Evolutionary conservation across 345 rosid genomes (phyloP), one percentile per base, ranked within the genome.

Genomic region (Cardamine resedifolia): DNA sequence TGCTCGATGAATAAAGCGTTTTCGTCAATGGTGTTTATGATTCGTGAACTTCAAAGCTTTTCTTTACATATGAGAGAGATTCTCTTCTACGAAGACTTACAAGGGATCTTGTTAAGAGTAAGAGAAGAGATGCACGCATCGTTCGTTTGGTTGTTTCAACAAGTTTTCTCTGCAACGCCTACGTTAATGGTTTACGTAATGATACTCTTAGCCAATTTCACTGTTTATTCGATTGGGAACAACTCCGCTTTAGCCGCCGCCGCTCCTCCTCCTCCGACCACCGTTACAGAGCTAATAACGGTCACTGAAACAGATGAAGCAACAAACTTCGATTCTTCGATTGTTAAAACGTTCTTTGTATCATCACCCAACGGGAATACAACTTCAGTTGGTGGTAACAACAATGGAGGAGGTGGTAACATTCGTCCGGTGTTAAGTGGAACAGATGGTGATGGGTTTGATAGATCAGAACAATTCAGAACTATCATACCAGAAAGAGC

Each of bases 141-240:
- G 1, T 95, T 95, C 56, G 96, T 95, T 1, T 91, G 99, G 99
- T 74, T 95, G 69, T 95, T 95, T 27, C 97, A 95, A 41, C 96
- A 84, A 76, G 92, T 91, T 0, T 95, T 95, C 71, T 95, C 99
- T 0, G 92, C 86, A 2, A 91, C 99, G 0, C 99, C 99, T 1
- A 90, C 96, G 3, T 75, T 95, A 27, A 95, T 95, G 99, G 87
- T 95, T 1, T 91, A 85, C 34, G 90, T 95, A 20, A 95, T 95
- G 99, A 81, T 95, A 33, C 83, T 95, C 26, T 68, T 95, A 1
- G 99, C 99, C 0, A 95, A 95, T 38, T 95, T 85, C 72, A 85
- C 97, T 0, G 99, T 91, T 11, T 62, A 89, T 66, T 95, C 97
- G 0, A 85, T 95, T 72, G 85, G 82, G 0, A 73, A 63, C 70